A percentile compares a stretch with the other conserved stretches of the same genome.
Evolutionary conservation across 306 rosid species (phyloP).

Genomic region (Rosa rugosa): DNA sequence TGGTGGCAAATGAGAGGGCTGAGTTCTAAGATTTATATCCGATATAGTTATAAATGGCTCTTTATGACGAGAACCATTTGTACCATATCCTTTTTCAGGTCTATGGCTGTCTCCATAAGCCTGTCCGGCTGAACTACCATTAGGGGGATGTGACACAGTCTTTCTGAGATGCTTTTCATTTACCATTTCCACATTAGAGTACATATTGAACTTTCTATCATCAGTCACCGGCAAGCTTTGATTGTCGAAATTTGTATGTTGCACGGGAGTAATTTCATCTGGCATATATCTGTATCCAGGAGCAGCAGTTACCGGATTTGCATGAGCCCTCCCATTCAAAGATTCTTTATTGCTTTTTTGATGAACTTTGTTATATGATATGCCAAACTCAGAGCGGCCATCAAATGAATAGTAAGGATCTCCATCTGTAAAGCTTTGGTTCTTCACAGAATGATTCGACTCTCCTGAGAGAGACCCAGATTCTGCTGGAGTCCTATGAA

Average conservation of each 20-base stretch:
- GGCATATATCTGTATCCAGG: slow-evolving; percentile 52
- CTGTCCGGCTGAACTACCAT: slow-evolving; percentile 38
- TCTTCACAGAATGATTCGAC: slow-evolving; percentile 55
- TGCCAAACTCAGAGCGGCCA: slow-evolving; percentile 58
- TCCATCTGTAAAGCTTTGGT: slow-evolving; percentile 43
- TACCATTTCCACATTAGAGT: slow-evolving; percentile 40
- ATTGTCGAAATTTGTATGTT: slow-evolving; percentile 30
- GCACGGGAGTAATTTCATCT: slow-evolving; percentile 45
- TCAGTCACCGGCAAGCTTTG: slow-evolving; percentile 51
- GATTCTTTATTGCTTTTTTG: slow-evolving; percentile 32
- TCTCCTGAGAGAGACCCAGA: slow-evolving; percentile 64
- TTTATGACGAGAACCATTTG: slow-evolving; percentile 39
- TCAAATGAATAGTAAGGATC: slow-evolving; percentile 49
- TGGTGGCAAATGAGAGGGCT: slow-evolving; percentile 81
- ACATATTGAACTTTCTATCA: slow-evolving; percentile 52
- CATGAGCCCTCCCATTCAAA: slow-evolving; percentile 39
- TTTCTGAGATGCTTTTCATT: slow-evolving; percentile 48
- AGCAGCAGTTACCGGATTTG: slow-evolving; percentile 40
- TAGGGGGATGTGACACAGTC: slow-evolving; percentile 31
- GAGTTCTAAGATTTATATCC: slow-evolving; percentile 78
- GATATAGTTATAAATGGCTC: slow-evolving; percentile 62
- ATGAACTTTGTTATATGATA: slow-evolving; percentile 56
- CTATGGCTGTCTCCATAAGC: slow-evolving; percentile 36
- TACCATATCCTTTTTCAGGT: slow-evolving; percentile 35
- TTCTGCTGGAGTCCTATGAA: slow-evolving; percentile 73